phyloP scores from a whole-genome alignment of 768 basidiomycete species.

The Megacollybia marginata region DNA sequence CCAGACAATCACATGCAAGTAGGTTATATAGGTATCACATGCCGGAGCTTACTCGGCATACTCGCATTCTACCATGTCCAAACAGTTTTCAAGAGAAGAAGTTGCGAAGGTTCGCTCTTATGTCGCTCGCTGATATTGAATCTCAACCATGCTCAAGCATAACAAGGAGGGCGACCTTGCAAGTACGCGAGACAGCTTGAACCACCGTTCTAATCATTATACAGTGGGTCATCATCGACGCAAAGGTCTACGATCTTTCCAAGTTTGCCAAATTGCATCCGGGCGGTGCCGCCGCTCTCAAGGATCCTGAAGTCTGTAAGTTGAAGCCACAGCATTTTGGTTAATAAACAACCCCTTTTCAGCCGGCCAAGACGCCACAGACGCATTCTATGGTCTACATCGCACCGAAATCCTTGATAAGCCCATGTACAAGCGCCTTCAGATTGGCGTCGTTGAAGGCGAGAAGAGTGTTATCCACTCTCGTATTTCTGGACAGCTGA shows the following conservation, averaged over 20 bases:
- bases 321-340: neutral
- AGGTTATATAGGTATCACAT: too few relatives aligned
- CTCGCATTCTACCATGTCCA: slow-evolving; percentile 19
- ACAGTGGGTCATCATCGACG: slow-evolving; percentile 78
- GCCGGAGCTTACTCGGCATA: too few relatives aligned
- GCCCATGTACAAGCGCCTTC: slow-evolving; percentile 65
- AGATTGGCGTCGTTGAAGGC: slow-evolving; percentile 55
- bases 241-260: slow-evolving; percentile 76
- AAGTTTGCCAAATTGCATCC: slow-evolving; percentile 83
- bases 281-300: slow-evolving; percentile 67
- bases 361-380: slow-evolving; percentile 72
- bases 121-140: slow-evolving; percentile 38
- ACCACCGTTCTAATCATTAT: neutral
- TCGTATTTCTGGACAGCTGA: slow-evolving; percentile 54
- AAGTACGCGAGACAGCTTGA: slow-evolving; percentile 23
- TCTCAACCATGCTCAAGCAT: slow-evolving; percentile 36
- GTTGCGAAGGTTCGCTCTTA: slow-evolving; percentile 50
- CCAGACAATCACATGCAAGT: neutral
- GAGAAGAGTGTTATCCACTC: slow-evolving; percentile 49
- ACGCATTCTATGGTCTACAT: slow-evolving; percentile 82
- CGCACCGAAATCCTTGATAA: slow-evolving; percentile 70
- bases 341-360: neutral
- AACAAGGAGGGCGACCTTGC: slow-evolving; percentile 81
- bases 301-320: neutral
- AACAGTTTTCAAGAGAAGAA: slow-evolving; percentile 53